A percentile compares a stretch with the other conserved stretches of the same genome.
Conservation (phyloP, 176 grass and related monocot species). For the Carex myosuroides region DNA sequence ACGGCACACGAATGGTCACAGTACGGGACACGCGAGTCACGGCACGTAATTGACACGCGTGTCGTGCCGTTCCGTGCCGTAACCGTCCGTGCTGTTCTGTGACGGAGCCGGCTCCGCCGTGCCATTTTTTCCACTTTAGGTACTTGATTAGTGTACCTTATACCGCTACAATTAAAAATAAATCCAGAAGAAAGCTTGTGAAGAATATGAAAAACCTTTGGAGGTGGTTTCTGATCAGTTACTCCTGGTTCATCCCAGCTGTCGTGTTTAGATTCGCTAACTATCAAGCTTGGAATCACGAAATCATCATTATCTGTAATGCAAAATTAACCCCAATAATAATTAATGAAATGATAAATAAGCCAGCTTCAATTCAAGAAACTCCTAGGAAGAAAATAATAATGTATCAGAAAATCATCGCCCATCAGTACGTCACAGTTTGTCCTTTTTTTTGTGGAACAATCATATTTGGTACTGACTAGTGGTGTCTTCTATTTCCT, state of each 20-base stretch:
- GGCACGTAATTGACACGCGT: too few relatives aligned
- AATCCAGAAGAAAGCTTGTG: not conserved
- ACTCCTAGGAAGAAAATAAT: not conserved
- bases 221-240: conserved; percentile 49
- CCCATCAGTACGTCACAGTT: not conserved
- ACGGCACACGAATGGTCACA: too few relatives aligned
- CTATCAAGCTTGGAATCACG: conserved; percentile 76
- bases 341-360: not conserved
- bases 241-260: conserved; percentile 47
- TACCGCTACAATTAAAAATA: not conserved
- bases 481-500: not conserved
- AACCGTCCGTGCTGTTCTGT: too few relatives aligned
- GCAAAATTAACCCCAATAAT: not conserved
- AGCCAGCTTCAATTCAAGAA: not conserved
- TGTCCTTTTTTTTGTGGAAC: not conserved
- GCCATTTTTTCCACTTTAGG: too few relatives aligned
- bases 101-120: too few relatives aligned
- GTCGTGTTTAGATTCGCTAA: conserved; percentile 50
- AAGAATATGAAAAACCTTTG: conserved; percentile 35
- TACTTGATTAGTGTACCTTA: not conserved
- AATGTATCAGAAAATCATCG: not conserved
- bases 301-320: conserved; percentile 85
- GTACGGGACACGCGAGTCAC: too few relatives aligned
- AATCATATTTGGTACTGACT: not conserved
- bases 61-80: too few relatives aligned